phyloP scores from a whole-genome alignment of 2,329 filamentous ascomycete genomes.

The Cryphonectria carpinicola region DNA sequence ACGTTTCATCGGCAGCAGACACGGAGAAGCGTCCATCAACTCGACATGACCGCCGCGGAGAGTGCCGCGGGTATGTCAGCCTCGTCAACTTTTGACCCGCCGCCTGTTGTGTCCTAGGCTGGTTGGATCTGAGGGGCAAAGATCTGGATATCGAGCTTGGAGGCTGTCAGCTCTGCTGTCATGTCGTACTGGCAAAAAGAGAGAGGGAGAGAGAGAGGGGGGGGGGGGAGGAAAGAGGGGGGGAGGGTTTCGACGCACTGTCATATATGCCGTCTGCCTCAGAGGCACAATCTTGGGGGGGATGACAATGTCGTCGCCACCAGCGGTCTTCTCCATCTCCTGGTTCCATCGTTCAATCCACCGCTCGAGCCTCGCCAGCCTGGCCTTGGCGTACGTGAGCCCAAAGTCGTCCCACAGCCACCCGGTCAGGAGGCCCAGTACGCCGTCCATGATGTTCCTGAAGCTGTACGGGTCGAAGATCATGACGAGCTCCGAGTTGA shows the following conservation, averaged over 20 bases:
- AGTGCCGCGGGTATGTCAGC: slow-evolving; percentile 21
- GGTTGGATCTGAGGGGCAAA: slow-evolving; percentile 73
- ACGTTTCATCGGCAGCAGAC: background rate
- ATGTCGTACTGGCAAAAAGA: background rate
- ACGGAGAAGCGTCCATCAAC: slow-evolving; percentile 12
- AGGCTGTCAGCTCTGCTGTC: slow-evolving; percentile 33
- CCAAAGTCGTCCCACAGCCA: slow-evolving; percentile 96
- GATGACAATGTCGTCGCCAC: slow-evolving; percentile 53
- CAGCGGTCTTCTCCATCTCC: slow-evolving; percentile 62
- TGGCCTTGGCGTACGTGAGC: slow-evolving; percentile 73
- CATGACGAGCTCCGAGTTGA: slow-evolving; percentile 77
- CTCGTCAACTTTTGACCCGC: slow-evolving; percentile 25
- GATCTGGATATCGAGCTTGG: slow-evolving; percentile 77
- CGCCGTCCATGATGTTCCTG: slow-evolving; percentile 78
- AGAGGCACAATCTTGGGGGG: slow-evolving; percentile 77
- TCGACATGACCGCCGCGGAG: slow-evolving; percentile 15
- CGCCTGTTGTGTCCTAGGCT: slow-evolving; percentile 47
- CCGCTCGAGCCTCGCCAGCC: slow-evolving; percentile 70
- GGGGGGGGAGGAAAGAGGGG: too few species aligned
- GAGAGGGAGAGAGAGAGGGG: too few species aligned
- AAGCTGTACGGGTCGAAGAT: slow-evolving; percentile 79
- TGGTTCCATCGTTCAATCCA: slow-evolving; percentile 90
- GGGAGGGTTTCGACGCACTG: slow-evolving; percentile 58
- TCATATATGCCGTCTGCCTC: slow-evolving; percentile 86
- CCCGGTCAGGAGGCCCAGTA: slow-evolving; percentile 81